Base-by-base conservation (phyloP, 2,329 filamentous ascomycete genomes). In the Aspergillus calidoustus region DNA sequence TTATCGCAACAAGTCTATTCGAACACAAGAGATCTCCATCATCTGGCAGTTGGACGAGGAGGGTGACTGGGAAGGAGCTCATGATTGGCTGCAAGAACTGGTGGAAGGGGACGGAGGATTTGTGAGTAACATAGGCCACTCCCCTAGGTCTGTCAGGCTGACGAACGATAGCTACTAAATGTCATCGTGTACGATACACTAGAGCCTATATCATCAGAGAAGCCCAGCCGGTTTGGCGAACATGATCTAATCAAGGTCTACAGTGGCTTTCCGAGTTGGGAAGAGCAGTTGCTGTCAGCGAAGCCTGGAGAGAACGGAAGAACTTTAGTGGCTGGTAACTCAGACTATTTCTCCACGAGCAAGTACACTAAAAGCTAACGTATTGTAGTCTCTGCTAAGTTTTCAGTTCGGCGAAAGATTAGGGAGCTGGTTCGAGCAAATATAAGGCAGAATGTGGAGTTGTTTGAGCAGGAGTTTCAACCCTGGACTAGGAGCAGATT, bases 41-140 rank as follows among this genome's bases (percentile, higher is more conserved):
- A 59, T 76, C 11, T 77, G 61, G 72, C 60, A 75, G 57, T 50
- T 76, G n/a, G 65, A 71, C 54, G 47, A 49, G 22, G 30, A 57
- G 34, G 61, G 60, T 15, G 63, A 70, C 28, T 71, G 57, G 46
- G 50, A 70, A 56, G 64, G 60, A 56, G 55, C 59, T 9, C 41
- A 61, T n/a, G 64, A 71, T 54, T 65, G 57, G 61, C 64, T 71
- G 3, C 56, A 71, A 54, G 13, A 41, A 19, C 61, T 71, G 7
- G 60, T 71, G 15, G 61, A 55, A 31, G 46, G 68, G 55, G 64
- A 71, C 50, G 61, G 23, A 44, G 46, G 41, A 47, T 31, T 46
- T 52, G 49, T 51, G 30, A 51, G 49, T 34, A 34, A 51, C 15
- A n/a, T 30, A 51, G 4, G 3, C 28, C 28, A 1, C 30, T 9